Base-by-base conservation (phyloP, 2,329 filamentous ascomycete species). In the Colletotrichum cuscutae region DNA sequence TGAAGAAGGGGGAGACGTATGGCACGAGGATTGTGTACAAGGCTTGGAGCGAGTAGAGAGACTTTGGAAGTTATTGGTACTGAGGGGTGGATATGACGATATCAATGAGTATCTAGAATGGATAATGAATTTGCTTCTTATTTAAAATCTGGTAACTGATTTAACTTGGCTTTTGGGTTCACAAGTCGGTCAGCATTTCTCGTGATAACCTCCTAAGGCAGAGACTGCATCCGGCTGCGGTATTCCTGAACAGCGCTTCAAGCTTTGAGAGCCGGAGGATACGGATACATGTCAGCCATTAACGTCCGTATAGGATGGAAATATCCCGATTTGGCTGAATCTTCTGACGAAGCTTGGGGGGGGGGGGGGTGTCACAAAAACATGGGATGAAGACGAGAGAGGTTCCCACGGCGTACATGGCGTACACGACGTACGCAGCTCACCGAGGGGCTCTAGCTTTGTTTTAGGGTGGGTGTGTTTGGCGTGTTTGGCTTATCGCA, bases 1-100 rank as follows among this genome's bases (percentile, higher is more conserved):
- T 98, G 75, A 96, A 93, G 88, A 95, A 93, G 86, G 96, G 96
- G 0, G 88, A 96, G 81, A 91, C 90, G 74, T 98, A 94, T 81
- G 96, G 96, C 1, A 90, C 91, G 75, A 90, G 91, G 75, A 95
- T 93, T 76, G 91, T 97, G 75, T 98, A 98, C 85, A 91, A 91
- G 79, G 94, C 91, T 0, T 98, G 96, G 96, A 90, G 92, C 81
- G 91, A 90, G 75, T 91, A 83, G 76, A 57, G 5, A 6, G 26
- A 35, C 9, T 13, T 5, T 19, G 54, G 19, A 22, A 11, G 35
- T 11, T 49, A 15, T 28, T 15, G 22, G 37, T 42, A 24, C 42
- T 22, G 46, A 49, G 42, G 42, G 42, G 42, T 49, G 42, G 8
- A 24, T 26, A 11, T 11, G 32, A 15, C n/a, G 53, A 28, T 35